These are phyloP conservation scores for Tardiomyces blankii DNA, from an alignment of 1,139 yeast species.

Conservation along the genomic window DNA sequence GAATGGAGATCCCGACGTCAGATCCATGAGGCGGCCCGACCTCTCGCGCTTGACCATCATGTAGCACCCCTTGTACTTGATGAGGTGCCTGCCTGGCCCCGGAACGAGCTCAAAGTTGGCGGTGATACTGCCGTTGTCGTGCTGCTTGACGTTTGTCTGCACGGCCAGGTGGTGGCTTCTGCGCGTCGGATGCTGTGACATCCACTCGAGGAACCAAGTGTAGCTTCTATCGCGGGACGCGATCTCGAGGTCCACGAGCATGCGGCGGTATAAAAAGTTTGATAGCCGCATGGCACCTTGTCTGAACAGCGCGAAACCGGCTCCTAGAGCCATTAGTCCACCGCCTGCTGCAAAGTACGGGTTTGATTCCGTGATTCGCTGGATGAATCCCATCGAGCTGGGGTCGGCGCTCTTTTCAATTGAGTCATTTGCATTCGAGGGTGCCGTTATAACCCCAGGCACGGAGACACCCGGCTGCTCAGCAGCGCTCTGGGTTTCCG, in stretches of 20 bases:
- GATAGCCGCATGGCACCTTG: conserved; percentile 57
- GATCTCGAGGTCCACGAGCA: conserved; percentile 86
- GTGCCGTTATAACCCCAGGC: too few relatives aligned
- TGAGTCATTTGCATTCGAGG: too few relatives aligned
- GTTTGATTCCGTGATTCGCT: conserved; percentile 49
- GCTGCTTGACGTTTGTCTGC: conserved; percentile 78
- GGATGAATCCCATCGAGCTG: conserved; percentile 6
- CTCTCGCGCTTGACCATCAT: conserved; percentile 85
- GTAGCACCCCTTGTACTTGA: conserved; percentile 76
- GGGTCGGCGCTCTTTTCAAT: too few relatives aligned
- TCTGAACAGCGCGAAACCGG: conserved; percentile 69
- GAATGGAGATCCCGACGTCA: conserved; percentile 88
- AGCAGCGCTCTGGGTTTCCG: too few relatives aligned
- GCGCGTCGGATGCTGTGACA: conserved; percentile 63
- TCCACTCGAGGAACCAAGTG: conserved; percentile 94
- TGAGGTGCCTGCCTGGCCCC: conserved; percentile 92
- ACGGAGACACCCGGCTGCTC: too few relatives aligned
- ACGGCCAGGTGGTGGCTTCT: conserved; percentile 80
- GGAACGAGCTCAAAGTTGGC: conserved; percentile 92
- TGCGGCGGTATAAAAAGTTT: conserved; percentile 61
- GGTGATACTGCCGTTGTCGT: conserved; percentile 83
- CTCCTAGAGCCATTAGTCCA: conserved; percentile 89
- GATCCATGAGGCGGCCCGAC: conserved; percentile 78
- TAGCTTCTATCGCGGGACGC: conserved; percentile 92
- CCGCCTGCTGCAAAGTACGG: conserved; percentile 97